These are phyloP conservation scores for Tulasnella sp. DNA, from an alignment of 768 basidiomycete species.

Conservation along the genomic window DNA sequence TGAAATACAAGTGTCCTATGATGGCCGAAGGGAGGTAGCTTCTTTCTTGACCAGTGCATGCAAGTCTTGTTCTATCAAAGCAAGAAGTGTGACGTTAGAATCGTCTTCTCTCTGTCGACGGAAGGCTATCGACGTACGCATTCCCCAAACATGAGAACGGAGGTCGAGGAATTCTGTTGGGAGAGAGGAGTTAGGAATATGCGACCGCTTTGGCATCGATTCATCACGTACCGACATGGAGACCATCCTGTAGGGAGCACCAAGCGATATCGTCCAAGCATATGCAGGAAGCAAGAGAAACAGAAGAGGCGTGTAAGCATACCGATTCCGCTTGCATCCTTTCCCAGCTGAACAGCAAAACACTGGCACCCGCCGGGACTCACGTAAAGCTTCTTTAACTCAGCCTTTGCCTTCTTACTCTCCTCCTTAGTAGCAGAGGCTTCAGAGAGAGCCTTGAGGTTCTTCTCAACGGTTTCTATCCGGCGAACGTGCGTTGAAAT, in stretches of 20 bases:
- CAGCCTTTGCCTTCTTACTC: slow-evolving; percentile 64
- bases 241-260: slow-evolving; percentile 46
- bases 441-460: slow-evolving; percentile 68
- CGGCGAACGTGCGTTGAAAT: slow-evolving; percentile 76
- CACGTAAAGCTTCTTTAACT: slow-evolving; percentile 76
- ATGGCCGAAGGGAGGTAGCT: slow-evolving; percentile 55
- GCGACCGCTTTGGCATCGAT: not conserved
- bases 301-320: not conserved
- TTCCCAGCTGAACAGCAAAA: not conserved
- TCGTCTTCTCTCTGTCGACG: not conserved
- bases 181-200: not conserved
- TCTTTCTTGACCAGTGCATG: slow-evolving; percentile 69
- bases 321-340: not conserved
- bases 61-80: slow-evolving; percentile 65
- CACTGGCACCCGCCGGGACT: not conserved
- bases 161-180: slow-evolving; percentile 70
- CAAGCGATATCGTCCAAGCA: not conserved
- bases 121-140: slow-evolving; percentile 54
- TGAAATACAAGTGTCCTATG: slow-evolving; percentile 27
- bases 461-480: slow-evolving; percentile 86
- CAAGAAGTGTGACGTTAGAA: not conserved
- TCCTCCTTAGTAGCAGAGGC: slow-evolving; percentile 75
- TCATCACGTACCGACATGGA: slow-evolving; percentile 62
- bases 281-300: not conserved
- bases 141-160: slow-evolving; percentile 79